Evolutionary conservation across 441 rosid species (phyloP), one percentile per base, ranked within the genome.

Genomic region (Populus hybrid): DNA sequence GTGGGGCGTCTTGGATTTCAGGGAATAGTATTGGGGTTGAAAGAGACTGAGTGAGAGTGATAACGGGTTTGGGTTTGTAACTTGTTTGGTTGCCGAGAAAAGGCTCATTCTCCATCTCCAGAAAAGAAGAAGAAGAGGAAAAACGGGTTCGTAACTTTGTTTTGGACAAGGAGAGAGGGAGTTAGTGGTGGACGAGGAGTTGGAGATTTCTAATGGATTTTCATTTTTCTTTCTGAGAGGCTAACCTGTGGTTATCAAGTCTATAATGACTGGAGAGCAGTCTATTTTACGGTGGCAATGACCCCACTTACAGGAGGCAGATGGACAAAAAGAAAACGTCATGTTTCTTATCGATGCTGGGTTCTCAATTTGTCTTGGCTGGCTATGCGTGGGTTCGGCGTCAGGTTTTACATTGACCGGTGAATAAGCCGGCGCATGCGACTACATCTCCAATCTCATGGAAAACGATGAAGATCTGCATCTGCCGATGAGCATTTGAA

Each of bases 61-160:
- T 70, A 73, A 87, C 82, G 24, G 87, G 80, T 21, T 67, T 70
- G 69, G 82, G 86, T 3, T 73, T 86, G 20, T 76, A 21, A n/a
- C 79, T 79, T 72, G 89, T 46, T 81, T 72, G 90, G 86, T 84
- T 75, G 75, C 75, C 80, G 77, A 92, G 81, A 68, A 88, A 79
- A 57, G 90, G 89, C 80, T 87, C 90, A 23, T 72, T 81, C 65
- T 87, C 97, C 97, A 92, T 92, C 77, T 70, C 40, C 63, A 75
- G 40, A 50, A 57, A 50, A 70, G 59, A 46, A 70, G 77, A 74
- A 64, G 34, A 1, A 10, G 12, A 40, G 11, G 10, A 36, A 36
- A 36, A 40, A 14, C 0, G n/a, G n/a, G 59, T 0, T 50, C 59
- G 59, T 50, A 10, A 16, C 59, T 16, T 14, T 1, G 59, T 16